Evolutionary conservation across 345 rosid species (phyloP).

Genomic region (Linum lewisii): DNA sequence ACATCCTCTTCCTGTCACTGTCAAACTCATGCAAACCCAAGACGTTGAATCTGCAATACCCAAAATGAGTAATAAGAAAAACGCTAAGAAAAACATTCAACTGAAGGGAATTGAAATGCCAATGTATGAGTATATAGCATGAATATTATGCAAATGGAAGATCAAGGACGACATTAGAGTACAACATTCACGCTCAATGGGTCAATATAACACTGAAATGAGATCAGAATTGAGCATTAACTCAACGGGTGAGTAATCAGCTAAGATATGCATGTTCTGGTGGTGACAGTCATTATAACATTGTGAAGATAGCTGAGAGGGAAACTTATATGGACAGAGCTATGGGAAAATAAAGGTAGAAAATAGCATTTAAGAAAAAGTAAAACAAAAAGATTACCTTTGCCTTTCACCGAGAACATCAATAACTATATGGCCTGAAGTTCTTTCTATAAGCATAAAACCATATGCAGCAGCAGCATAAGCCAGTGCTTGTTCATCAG

Average conservation of each 20-base stretch:
- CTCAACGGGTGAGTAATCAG: too few relatives aligned
- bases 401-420: slow-evolving; percentile 76
- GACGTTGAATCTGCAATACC: slow-evolving; percentile 78
- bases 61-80: slow-evolving; percentile 17
- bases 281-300: too few relatives aligned
- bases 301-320: too few relatives aligned
- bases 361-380: not conserved
- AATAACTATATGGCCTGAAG: slow-evolving; percentile 91
- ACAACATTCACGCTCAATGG: not conserved
- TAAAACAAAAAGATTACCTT: slow-evolving; percentile 43
- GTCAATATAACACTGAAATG: not conserved
- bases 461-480: slow-evolving; percentile 99
- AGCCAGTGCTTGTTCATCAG: slow-evolving; percentile 95
- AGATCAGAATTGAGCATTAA: not conserved
- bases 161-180: not conserved
- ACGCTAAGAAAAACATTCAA: slow-evolving; percentile 8
- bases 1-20: slow-evolving; percentile 99
- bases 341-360: not conserved
- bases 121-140: not conserved
- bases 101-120: not conserved
- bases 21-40: slow-evolving; percentile 98
- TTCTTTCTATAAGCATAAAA: slow-evolving; percentile 85
- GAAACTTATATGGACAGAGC: too few relatives aligned
- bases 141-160: too few relatives aligned
- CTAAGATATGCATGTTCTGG: too few relatives aligned